Evolutionary conservation across 345 rosid genomes (phyloP).

Genomic region (Citrus reticulata): DNA sequence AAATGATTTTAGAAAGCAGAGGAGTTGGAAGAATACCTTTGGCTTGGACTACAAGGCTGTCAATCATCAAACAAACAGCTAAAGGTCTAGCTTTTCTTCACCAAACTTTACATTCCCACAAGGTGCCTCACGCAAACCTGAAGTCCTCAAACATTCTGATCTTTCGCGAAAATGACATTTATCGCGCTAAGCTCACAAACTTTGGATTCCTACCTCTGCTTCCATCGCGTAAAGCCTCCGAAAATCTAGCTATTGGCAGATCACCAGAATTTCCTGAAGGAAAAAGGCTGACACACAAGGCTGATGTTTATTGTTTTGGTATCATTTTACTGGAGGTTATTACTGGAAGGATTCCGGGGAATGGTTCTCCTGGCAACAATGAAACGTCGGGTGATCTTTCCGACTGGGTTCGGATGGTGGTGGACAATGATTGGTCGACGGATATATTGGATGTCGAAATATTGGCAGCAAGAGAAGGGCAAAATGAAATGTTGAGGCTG

Average conservation of each 20-base stretch:
- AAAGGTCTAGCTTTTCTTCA: slow-evolving; percentile 40
- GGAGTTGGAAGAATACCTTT: slow-evolving; percentile 40
- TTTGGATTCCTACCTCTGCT: slow-evolving; percentile 47
- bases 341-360: slow-evolving; percentile 43
- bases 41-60: slow-evolving; percentile 39
- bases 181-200: slow-evolving; percentile 38
- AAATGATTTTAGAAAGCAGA: slow-evolving; percentile 29
- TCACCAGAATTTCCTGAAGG: slow-evolving; percentile 45
- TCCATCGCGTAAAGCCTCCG: slow-evolving; percentile 17
- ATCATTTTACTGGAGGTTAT: slow-evolving; percentile 44
- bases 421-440: slow-evolving; percentile 51
- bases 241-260: slow-evolving; percentile 30
- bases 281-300: slow-evolving; percentile 46
- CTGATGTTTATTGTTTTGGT: slow-evolving; percentile 58
- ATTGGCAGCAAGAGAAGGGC: slow-evolving; percentile 36
- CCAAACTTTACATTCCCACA: slow-evolving; percentile 38
- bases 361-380: neutral
- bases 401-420: slow-evolving; percentile 42
- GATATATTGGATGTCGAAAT: slow-evolving; percentile 53
- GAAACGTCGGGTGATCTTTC: slow-evolving; percentile 28
- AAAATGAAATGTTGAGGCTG: slow-evolving; percentile 45
- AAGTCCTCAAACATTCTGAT: slow-evolving; percentile 49
- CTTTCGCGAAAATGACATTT: slow-evolving; percentile 12
- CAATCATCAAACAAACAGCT: slow-evolving; percentile 46
- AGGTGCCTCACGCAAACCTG: slow-evolving; percentile 55